Conservation (phyloP, 148 eudicot genomes). For the Suaeda aralocaspica region DNA sequence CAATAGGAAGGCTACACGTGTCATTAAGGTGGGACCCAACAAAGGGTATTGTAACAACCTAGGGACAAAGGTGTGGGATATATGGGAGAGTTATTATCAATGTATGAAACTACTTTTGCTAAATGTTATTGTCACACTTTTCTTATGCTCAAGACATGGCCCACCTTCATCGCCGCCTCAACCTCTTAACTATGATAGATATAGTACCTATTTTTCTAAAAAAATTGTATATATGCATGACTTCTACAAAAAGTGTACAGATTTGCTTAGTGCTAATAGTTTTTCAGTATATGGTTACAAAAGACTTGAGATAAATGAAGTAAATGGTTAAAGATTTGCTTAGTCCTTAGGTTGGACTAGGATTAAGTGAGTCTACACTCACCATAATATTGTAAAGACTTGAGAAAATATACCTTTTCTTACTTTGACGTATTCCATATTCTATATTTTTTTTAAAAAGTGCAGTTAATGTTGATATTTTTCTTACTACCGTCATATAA, state of each 20-base stretch:
- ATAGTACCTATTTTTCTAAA: background rate
- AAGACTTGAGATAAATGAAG: too few relatives aligned
- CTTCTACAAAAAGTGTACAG: background rate
- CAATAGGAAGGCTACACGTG: constrained; percentile 19
- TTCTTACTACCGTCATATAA: too few relatives aligned
- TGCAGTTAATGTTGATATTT: too few relatives aligned
- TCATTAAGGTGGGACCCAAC: constrained; percentile 21
- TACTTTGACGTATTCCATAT: too few relatives aligned
- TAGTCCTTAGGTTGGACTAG: too few relatives aligned
- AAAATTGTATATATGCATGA: background rate
- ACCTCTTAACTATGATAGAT: constrained; percentile 18
- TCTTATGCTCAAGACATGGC: constrained; percentile 30
- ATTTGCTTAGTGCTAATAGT: too few relatives aligned
- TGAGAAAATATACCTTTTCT: too few relatives aligned
- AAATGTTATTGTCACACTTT: constrained; percentile 37
- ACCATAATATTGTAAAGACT: too few relatives aligned
- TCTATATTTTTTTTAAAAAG: too few relatives aligned
- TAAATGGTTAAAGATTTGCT: too few relatives aligned
- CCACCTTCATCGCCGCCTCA: constrained; percentile 29
- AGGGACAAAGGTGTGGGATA: constrained; percentile 16
- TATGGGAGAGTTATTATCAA: constrained; percentile 15
- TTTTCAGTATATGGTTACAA: too few relatives aligned
- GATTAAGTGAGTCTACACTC: too few relatives aligned
- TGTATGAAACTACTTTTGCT: constrained; percentile 14
- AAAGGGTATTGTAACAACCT: constrained; percentile 30